phyloP scores from a whole-genome alignment of 768 basidiomycete genomes.

The Mycena albidolilacea region DNA sequence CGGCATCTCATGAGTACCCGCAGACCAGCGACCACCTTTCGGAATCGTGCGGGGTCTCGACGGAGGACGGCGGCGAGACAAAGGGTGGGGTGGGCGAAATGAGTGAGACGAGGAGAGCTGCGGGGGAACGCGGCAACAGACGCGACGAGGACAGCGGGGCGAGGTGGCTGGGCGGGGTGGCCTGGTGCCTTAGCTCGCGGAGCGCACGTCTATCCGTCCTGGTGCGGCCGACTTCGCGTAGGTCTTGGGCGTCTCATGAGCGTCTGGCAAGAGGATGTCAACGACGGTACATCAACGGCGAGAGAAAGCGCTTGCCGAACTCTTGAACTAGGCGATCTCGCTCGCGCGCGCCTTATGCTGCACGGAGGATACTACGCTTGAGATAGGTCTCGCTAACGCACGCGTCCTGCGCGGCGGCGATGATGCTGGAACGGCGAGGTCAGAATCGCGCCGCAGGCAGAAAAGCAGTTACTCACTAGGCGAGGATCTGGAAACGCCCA shows the following conservation, averaged over 20 bases:
- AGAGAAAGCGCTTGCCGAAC: background rate
- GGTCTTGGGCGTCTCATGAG: background rate
- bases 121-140: background rate
- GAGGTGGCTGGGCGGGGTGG: slow-evolving; percentile 3
- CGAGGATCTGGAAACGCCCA: too few species aligned
- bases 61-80: background rate
- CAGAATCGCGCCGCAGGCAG: too few species aligned
- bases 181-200: slow-evolving; percentile 4
- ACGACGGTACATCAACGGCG: background rate
- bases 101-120: background rate
- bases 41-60: background rate
- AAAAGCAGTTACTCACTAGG: too few species aligned
- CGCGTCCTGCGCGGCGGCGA: too few species aligned
- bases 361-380: too few species aligned
- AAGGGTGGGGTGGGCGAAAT: background rate
- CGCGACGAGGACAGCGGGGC: background rate
- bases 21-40: too few species aligned
- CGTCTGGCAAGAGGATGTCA: background rate
- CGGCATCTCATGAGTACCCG: background rate
- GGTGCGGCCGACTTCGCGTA: background rate
- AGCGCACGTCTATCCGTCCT: slow-evolving; percentile 1
- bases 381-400: too few species aligned
- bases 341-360: too few species aligned
- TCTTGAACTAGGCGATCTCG: too few species aligned
- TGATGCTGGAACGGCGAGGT: too few species aligned